Conservation (phyloP, 2,329 filamentous ascomycete genomes). For the Pezicula carpinea region DNA sequence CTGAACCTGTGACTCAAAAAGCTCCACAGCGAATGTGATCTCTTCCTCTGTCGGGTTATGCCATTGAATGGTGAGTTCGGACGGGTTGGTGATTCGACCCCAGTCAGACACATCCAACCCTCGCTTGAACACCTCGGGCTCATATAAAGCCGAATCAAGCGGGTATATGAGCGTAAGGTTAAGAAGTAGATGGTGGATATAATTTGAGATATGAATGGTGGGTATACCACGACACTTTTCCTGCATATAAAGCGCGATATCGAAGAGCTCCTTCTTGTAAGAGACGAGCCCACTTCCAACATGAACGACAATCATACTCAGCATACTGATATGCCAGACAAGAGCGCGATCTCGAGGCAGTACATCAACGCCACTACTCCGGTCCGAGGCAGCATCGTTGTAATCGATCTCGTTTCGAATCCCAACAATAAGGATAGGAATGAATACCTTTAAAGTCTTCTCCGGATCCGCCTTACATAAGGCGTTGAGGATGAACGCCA, state of each 20-base stretch:
- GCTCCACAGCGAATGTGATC: slow-evolving; percentile 80
- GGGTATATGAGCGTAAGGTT: slow-evolving; percentile 95
- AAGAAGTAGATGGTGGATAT: slow-evolving; percentile 90
- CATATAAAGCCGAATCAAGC: slow-evolving; percentile 82
- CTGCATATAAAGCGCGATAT: slow-evolving; percentile 94
- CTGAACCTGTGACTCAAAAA: slow-evolving; percentile 81
- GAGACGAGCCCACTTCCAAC: slow-evolving; percentile 85
- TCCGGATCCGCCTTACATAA: slow-evolving; percentile 93
- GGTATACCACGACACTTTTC: slow-evolving; percentile 89
- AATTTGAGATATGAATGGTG: slow-evolving; percentile 95
- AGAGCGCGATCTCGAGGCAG: slow-evolving; percentile 86
- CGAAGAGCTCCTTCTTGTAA: slow-evolving; percentile 84
- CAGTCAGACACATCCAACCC: slow-evolving; percentile 78
- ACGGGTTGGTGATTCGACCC: slow-evolving; percentile 72
- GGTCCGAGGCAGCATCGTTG: slow-evolving; percentile 90
- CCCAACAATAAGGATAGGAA: slow-evolving; percentile 84
- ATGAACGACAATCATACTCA: slow-evolving; percentile 97
- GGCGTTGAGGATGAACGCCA: slow-evolving; percentile 97
- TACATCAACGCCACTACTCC: slow-evolving; percentile 90
- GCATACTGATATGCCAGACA: slow-evolving; percentile 95
- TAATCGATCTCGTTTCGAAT: slow-evolving; percentile 97
- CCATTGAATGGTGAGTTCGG: slow-evolving; percentile 82
- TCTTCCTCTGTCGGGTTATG: slow-evolving; percentile 78
- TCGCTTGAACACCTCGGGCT: slow-evolving; percentile 65
- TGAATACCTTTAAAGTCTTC: slow-evolving; percentile 84